Evolutionary conservation across 2,329 filamentous ascomycete genomes (phyloP).

Genomic region (Trichoderma simmonsii): DNA sequence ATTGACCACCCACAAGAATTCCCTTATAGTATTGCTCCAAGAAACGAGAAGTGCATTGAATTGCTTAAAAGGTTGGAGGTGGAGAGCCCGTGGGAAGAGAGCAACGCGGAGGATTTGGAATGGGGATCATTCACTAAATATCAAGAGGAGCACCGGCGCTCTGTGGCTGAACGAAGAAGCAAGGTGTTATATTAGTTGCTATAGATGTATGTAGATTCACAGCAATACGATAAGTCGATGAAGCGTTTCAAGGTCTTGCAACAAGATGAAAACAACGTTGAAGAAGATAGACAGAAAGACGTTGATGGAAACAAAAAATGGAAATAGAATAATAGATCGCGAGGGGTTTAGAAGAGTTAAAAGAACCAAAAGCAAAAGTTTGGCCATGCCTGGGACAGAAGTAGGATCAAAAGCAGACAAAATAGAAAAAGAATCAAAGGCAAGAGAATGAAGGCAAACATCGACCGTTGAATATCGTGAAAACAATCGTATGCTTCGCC

Average conservation of each 20-base stretch:
- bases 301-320: neutral
- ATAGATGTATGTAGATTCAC: neutral
- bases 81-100: constrained; percentile 26
- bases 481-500: neutral
- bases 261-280: neutral
- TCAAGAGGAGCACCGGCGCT: neutral
- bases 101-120: constrained; percentile 18
- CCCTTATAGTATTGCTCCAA: constrained; percentile 22
- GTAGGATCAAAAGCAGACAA: neutral
- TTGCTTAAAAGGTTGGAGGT: constrained; percentile 22
- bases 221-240: neutral
- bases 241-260: neutral
- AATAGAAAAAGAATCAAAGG: neutral
- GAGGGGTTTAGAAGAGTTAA: neutral
- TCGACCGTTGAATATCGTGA: neutral
- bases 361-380: neutral
- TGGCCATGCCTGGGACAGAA: neutral
- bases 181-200: neutral
- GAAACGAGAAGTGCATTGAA: constrained; percentile 22
- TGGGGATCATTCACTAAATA: neutral
- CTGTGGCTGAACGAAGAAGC: neutral
- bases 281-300: neutral
- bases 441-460: neutral
- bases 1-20: constrained; percentile 23
- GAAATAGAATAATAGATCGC: neutral